Evolutionary conservation across 768 basidiomycete species (phyloP).

Genomic region (Hypsizygus marmoreus): DNA sequence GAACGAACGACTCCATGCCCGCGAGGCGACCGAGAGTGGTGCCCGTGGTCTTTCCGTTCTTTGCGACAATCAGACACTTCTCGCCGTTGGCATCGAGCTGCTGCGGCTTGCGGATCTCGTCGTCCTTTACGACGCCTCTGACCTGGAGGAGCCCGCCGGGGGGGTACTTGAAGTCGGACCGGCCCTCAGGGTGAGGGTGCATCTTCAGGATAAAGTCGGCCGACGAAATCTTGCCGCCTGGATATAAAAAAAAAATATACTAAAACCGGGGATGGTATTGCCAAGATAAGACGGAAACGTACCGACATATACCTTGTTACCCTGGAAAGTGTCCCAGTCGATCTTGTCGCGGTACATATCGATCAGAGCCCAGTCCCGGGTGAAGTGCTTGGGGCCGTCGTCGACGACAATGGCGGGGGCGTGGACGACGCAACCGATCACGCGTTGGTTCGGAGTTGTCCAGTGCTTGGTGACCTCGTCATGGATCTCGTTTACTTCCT

Average conservation of each 20-base stretch:
- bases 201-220: slow-evolving; percentile 24
- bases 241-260: background rate
- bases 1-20: slow-evolving; percentile 27
- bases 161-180: slow-evolving; percentile 23
- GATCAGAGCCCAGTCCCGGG: slow-evolving; percentile 36
- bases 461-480: slow-evolving; percentile 25
- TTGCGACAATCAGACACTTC: slow-evolving; percentile 30
- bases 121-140: slow-evolving; percentile 25
- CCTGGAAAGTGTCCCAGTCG: slow-evolving; percentile 34
- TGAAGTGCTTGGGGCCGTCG: slow-evolving; percentile 25
- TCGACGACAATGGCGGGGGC: slow-evolving; percentile 26
- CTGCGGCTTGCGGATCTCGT: slow-evolving; percentile 27
- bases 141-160: slow-evolving; percentile 26
- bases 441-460: slow-evolving; percentile 23
- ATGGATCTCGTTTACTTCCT: slow-evolving; percentile 26
- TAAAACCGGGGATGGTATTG: slow-evolving; percentile 8
- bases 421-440: slow-evolving; percentile 36
- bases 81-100: slow-evolving; percentile 27
- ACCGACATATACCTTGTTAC: slow-evolving; percentile 32
- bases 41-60: slow-evolving; percentile 34
- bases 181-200: slow-evolving; percentile 23
- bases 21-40: slow-evolving; percentile 31
- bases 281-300: slow-evolving; percentile 15
- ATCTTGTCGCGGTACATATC: slow-evolving; percentile 29
- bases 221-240: slow-evolving; percentile 23